phyloP scores from a whole-genome alignment of 331 rosid species.

The Spiraea crenata region DNA sequence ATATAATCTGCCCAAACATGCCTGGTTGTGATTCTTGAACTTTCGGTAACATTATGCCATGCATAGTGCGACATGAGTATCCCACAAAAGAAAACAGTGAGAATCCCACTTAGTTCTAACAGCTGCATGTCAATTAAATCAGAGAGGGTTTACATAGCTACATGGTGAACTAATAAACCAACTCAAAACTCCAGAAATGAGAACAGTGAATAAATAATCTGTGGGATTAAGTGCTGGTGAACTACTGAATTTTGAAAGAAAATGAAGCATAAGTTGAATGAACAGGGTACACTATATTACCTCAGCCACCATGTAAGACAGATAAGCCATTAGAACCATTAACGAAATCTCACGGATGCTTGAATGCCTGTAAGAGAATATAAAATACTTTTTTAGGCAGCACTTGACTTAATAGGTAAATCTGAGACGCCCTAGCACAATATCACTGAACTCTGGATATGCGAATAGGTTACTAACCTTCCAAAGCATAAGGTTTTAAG shows the following conservation, averaged over 20 bases:
- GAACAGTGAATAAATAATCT: not conserved
- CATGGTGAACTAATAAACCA: not conserved
- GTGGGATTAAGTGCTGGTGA: not conserved
- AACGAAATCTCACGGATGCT: slow-evolving; percentile 77
- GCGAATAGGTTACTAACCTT: slow-evolving; percentile 39
- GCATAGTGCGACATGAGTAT: slow-evolving; percentile 91
- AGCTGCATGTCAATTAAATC: slow-evolving; percentile 41
- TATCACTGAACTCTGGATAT: not conserved
- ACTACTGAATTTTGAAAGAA: not conserved
- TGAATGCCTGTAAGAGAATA: slow-evolving; percentile 61
- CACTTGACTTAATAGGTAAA: not conserved
- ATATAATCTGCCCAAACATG: slow-evolving; percentile 25
- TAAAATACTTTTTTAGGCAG: slow-evolving; percentile 11
- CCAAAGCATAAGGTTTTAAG: slow-evolving; percentile 67
- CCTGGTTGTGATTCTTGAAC: slow-evolving; percentile 81
- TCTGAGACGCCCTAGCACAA: slow-evolving; percentile 5
- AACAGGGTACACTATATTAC: slow-evolving; percentile 29
- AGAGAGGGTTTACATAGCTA: slow-evolving; percentile 8
- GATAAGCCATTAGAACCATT: slow-evolving; percentile 83
- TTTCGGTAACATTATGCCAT: slow-evolving; percentile 70
- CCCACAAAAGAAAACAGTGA: slow-evolving; percentile 93
- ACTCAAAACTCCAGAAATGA: not conserved
- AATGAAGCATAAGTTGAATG: slow-evolving; percentile 3
- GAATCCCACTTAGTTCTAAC: slow-evolving; percentile 80
- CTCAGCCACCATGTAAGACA: slow-evolving; percentile 91